Percentiles rank a stretch among this genome's conserved stretches.
These are phyloP conservation scores for Pseudocercospora pini-densiflorae DNA, from an alignment of 2,329 filamentous ascomycete species.

Conservation along the genomic window DNA sequence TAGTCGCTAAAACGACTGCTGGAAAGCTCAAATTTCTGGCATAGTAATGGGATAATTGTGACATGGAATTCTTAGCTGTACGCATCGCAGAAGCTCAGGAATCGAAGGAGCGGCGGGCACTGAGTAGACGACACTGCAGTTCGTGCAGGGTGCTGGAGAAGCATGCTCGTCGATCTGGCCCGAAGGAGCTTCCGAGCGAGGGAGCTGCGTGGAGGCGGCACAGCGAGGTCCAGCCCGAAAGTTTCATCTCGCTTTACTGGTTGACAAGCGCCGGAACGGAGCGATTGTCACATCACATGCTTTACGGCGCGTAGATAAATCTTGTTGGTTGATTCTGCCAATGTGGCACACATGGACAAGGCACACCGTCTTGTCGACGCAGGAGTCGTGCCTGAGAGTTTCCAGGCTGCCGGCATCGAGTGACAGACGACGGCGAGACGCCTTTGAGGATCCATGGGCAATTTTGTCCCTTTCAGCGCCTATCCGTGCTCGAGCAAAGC, in stretches of 20 bases:
- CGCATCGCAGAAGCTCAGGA: neutral
- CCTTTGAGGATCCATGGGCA: neutral
- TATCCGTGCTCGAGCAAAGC: neutral
- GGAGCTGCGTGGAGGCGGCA: neutral
- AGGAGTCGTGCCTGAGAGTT: neutral
- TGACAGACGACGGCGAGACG: neutral
- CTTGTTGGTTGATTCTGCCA: neutral
- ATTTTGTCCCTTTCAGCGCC: neutral
- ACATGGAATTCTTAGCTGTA: neutral
- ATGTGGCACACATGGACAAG: neutral
- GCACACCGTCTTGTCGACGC: neutral
- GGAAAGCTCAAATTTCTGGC: neutral
- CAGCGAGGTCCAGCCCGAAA: neutral
- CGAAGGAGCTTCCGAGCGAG: neutral
- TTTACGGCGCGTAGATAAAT: neutral
- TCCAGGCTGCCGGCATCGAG: neutral
- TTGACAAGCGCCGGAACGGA: neutral
- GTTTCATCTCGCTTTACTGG: constrained; percentile 2
- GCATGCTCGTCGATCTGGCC: neutral
- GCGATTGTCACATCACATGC: neutral
- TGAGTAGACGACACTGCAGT: neutral
- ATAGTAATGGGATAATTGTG: neutral
- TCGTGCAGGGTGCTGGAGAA: neutral
- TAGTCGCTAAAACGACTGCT: neutral
- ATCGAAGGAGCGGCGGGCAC: neutral